Conservation (phyloP, 345 rosid genomes). For the Hypericum androsaemum region DNA sequence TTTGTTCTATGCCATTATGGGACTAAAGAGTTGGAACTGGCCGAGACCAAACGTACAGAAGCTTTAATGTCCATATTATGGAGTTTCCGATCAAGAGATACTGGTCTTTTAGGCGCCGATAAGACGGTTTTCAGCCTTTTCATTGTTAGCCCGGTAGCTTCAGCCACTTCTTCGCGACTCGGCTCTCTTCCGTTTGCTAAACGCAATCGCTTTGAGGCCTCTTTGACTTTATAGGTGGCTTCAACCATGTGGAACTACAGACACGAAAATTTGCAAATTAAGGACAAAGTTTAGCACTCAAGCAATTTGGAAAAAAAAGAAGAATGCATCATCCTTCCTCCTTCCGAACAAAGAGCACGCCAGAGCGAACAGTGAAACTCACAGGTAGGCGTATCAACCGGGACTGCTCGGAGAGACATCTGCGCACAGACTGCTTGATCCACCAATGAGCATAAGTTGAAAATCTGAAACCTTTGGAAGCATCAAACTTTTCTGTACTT, state of each 20-base stretch:
- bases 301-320: too few relatives aligned
- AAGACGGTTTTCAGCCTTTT: constrained; percentile 70
- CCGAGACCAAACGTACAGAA: too few relatives aligned
- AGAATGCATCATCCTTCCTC: too few relatives aligned
- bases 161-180: constrained; percentile 76
- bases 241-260: constrained; percentile 89
- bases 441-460: constrained; percentile 99
- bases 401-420: constrained; percentile 75
- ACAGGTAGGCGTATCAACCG: constrained; percentile 84
- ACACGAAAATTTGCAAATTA: background rate
- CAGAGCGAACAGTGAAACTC: constrained; percentile 19
- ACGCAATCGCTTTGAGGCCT: constrained; percentile 68
- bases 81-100: constrained; percentile 82
- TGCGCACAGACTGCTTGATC: constrained; percentile 88
- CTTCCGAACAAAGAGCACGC: constrained; percentile 3
- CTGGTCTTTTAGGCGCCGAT: constrained; percentile 70
- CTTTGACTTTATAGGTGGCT: constrained; percentile 82
- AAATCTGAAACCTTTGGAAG: constrained; percentile 88
- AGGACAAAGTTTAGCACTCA: too few relatives aligned
- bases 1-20: too few relatives aligned
- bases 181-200: constrained; percentile 61
- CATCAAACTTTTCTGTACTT: constrained; percentile 92
- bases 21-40: too few relatives aligned
- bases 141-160: constrained; percentile 81
- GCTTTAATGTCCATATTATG: constrained; percentile 41